Conservation (phyloP, 2,329 filamentous ascomycete genomes). For the Rutstroemia sp. region DNA sequence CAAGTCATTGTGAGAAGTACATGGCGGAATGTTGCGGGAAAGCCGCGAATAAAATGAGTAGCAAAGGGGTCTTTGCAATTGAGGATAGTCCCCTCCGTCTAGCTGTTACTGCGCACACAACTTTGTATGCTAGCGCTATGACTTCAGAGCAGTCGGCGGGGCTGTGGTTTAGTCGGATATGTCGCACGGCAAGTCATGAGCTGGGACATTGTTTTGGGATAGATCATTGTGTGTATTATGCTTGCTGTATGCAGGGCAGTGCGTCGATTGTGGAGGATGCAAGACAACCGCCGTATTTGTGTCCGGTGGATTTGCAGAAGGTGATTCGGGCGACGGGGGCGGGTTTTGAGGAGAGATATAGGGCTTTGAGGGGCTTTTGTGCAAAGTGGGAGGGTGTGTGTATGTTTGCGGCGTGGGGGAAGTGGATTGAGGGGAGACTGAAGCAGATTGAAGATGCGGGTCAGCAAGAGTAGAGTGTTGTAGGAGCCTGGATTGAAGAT, state of each 20-base stretch:
- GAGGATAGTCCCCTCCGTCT: constrained; percentile 26
- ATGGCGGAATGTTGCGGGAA: constrained; percentile 29
- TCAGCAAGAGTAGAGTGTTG: background rate
- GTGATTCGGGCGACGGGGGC: constrained; percentile 31
- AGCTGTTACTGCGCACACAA: constrained; percentile 28
- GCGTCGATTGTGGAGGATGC: constrained; percentile 49
- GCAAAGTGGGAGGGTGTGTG: constrained; percentile 32
- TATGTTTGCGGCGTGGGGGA: constrained; percentile 39
- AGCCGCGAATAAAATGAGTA: background rate
- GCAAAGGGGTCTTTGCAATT: background rate
- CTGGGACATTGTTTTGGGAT: constrained; percentile 61
- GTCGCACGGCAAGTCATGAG: constrained; percentile 55
- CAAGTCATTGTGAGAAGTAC: constrained; percentile 50
- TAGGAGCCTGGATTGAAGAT: background rate
- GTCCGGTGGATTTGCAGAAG: constrained; percentile 51
- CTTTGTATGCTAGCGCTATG: constrained; percentile 11
- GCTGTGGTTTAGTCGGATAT: constrained; percentile 51
- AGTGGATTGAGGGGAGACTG: constrained; percentile 35
- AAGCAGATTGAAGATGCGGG: constrained; percentile 1
- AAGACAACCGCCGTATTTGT: constrained; percentile 56
- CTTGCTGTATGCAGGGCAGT: constrained; percentile 57
- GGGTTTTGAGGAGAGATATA: constrained; percentile 33
- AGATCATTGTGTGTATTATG: constrained; percentile 58
- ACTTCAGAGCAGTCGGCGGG: constrained; percentile 27
- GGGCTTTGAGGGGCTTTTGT: constrained; percentile 37